These are phyloP conservation scores for Trypanosoma brucei DNA, from an alignment of 208 protist species.

Conservation along the genomic window DNA sequence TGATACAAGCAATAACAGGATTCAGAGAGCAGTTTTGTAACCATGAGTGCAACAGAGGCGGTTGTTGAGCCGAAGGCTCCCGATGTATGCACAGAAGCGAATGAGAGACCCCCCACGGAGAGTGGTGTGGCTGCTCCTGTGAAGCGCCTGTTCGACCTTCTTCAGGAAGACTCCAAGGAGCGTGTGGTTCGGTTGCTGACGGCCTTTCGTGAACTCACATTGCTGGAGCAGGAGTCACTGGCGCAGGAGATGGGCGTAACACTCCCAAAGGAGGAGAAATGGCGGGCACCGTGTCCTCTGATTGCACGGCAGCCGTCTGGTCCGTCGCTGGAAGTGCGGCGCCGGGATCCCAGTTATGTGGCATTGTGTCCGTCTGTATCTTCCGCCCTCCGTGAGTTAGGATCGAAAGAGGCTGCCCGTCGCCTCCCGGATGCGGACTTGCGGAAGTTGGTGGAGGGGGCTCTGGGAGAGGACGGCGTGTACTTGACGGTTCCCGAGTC, in stretches of 20 bases:
- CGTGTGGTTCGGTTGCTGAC: constrained; percentile 44
- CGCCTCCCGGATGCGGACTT: neutral
- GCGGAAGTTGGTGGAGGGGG: neutral
- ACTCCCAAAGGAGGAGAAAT: constrained; percentile 9
- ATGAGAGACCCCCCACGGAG: neutral
- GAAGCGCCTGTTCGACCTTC: constrained; percentile 40
- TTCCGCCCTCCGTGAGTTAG: neutral
- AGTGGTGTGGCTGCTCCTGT: neutral
- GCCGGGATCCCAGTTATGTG: constrained; percentile 46
- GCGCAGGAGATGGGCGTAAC: constrained; percentile 43
- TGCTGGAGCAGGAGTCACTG: constrained; percentile 47
- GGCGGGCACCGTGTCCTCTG: constrained; percentile 3
- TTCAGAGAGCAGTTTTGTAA: neutral
- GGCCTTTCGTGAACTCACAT: constrained; percentile 37
- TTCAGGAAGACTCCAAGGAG: constrained; percentile 57
- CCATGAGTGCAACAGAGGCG: neutral
- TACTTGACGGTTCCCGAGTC: constrained; percentile 1
- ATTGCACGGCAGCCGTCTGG: constrained; percentile 15
- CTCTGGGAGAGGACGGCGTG: constrained; percentile 16
- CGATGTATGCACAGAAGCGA: too few relatives aligned
- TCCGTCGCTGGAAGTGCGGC: constrained; percentile 40
- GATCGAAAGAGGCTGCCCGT: neutral
- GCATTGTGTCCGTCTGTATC: constrained; percentile 13
- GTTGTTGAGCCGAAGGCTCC: neutral
- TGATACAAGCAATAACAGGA: neutral